Base-by-base conservation (phyloP, 208 protist species). In the Leptomonas seymouri region DNA sequence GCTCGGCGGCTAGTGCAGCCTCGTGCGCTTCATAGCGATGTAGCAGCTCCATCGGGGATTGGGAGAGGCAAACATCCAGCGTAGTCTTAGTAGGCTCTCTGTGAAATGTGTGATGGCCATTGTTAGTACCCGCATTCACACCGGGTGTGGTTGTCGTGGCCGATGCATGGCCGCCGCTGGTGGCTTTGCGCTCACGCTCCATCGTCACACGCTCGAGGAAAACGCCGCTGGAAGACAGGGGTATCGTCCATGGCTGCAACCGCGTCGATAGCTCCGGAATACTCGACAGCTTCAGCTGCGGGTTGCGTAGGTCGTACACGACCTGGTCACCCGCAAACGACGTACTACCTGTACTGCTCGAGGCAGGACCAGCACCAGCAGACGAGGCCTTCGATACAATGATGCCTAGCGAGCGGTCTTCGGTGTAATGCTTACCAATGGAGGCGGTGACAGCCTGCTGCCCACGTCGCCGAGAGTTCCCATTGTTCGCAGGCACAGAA, bases 31-130 rank as follows among this genome's bases (percentile, higher is more conserved):
- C 84, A 75, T 77, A 90, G 25, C 63, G 70, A 31, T 71, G 64
- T 28, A 90, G 80, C 36, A 93, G 67, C 55, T 93, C 87, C 49
- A 69, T 53, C 39, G 82, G 71, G 0, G 87, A 81, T 7, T 72
- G 34, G 2, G 84, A 72, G 5, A 81, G 73, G 48, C 87, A 93
- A 36, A 93, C 82, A n/a, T 93, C 87, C 51, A 89, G 74, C 56
- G 9, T 73, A 18, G 78, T 41, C 60, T 69, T 61, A 21, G 21
- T 23, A 18, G 39, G 16, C 34, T 58, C 65, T 16, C 27, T 46
- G 18, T 16, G 30, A 7, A 39, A 59, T 7, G 46, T 44, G 42
- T 44, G 12, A 41, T 44, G 34, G n/a, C 7, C 25, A 51, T 30
- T 53, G 48, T 48, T 50, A 3, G 3, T 39, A 42, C 16, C 48